Evolutionary conservation across 805 yeast genomes (phyloP), one percentile per base, ranked within the genome.

Genomic region (Cyberlindnera galapagoensis): DNA sequence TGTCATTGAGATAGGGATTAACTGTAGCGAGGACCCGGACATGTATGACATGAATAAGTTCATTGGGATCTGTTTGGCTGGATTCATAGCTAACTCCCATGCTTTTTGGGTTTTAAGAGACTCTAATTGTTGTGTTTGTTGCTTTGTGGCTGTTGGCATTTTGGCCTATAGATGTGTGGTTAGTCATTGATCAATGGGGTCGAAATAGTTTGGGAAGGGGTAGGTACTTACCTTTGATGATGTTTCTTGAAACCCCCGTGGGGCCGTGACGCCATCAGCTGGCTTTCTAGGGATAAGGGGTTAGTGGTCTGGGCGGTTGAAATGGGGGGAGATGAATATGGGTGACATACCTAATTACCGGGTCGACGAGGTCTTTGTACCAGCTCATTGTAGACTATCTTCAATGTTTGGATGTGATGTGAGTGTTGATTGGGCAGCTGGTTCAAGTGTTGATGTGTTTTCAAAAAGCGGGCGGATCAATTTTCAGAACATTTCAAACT

Each of bases 1-100:
- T 0, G 95, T 80, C 83, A 87, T 88, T 60, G 87, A 79, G 28
- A 90, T 81, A 4, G 97, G 92, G 42, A 90, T 86, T 44, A 90
- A 69, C 49, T 92, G 97, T 18, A 92, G 62, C 4, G 94, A 74
- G 48, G 81, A 80, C 20, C 97, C 97, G 0, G 95, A 76, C 85
- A 90, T 84, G 56, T 85, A 92, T 39, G 86, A 76, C 95, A 90
- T 85, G 29, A 85, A 62, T 30, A 83, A 56, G 50, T 85, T 92
- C 94, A 86, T 82, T 7, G 97, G 95, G n/a, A 92, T 69, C 18
- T 71, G 59, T 52, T 87, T 90, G 3, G 86, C 83, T 0, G 97
- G 96, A 1, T 76, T 75, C 11, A 72, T 57, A 3, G 96, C 94
- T 23, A 83, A 52, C 36, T 83, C 92, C 95, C 96, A 86, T 0